Evolutionary conservation across 2,329 filamentous ascomycete genomes (phyloP).

Genomic region (Calonectria henricotiae): DNA sequence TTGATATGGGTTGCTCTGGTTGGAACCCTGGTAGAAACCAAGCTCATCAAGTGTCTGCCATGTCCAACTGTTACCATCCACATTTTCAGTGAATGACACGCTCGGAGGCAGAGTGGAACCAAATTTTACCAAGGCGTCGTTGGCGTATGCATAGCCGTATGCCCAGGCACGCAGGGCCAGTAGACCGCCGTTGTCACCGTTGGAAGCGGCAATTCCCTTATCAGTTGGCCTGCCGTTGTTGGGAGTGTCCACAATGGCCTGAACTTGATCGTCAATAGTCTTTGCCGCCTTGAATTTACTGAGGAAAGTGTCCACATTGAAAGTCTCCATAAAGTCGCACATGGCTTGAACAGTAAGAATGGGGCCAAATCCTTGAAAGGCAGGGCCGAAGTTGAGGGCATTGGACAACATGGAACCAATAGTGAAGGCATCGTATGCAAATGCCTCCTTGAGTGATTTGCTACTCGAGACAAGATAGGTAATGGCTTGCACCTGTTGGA

Average conservation of each 20-base stretch:
- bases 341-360: slow-evolving; percentile 10
- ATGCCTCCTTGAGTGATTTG: background rate
- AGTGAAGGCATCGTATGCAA: slow-evolving; percentile 6
- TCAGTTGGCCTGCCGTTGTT: slow-evolving; percentile 15
- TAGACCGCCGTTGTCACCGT: slow-evolving; percentile 23
- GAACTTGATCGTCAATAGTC: background rate
- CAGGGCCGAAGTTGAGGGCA: slow-evolving; percentile 29
- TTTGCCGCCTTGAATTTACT: background rate
- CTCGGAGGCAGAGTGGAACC: background rate
- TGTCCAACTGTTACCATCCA: slow-evolving; percentile 39
- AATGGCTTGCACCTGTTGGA: slow-evolving; percentile 13
- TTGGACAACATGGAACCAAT: slow-evolving; percentile 22
- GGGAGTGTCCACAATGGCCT: slow-evolving; percentile 19
- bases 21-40: slow-evolving; percentile 40
- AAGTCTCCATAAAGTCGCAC: slow-evolving; percentile 37
- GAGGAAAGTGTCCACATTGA: slow-evolving; percentile 23
- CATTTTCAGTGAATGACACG: slow-evolving; percentile 52
- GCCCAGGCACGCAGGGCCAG: slow-evolving; percentile 35
- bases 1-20: slow-evolving; percentile 30
- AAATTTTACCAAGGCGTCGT: background rate
- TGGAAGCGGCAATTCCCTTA: slow-evolving; percentile 28
- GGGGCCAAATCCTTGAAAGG: slow-evolving; percentile 32
- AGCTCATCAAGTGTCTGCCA: slow-evolving; percentile 40
- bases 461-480: slow-evolving; percentile 22
- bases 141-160: slow-evolving; percentile 33